phyloP scores from a whole-genome alignment of 2,329 filamentous ascomycete species.

The Colletotrichum aenigma region DNA sequence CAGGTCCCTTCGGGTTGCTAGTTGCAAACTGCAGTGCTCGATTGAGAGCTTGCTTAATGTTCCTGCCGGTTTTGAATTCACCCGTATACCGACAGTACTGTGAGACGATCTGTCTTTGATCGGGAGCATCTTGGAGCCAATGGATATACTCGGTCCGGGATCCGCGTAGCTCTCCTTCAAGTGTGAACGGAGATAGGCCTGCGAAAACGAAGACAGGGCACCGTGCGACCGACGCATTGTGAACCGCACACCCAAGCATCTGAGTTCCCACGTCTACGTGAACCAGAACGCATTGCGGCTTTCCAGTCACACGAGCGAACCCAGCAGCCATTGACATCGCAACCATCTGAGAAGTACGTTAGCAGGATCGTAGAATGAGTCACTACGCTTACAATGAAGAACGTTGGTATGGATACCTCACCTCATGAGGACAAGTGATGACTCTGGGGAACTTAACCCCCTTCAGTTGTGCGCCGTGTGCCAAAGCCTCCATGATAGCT shows the following conservation, averaged over 20 bases:
- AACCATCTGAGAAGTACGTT: slow-evolving; percentile 64
- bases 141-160: slow-evolving; percentile 77
- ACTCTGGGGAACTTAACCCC: slow-evolving; percentile 66
- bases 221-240: slow-evolving; percentile 73
- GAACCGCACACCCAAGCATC: slow-evolving; percentile 72
- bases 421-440: slow-evolving; percentile 77
- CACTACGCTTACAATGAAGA: not conserved
- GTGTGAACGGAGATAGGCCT: slow-evolving; percentile 71
- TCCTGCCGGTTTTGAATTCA: slow-evolving; percentile 79
- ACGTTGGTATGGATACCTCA: slow-evolving; percentile 31
- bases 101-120: slow-evolving; percentile 74
- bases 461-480: slow-evolving; percentile 71
- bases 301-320: slow-evolving; percentile 69
- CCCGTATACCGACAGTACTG: slow-evolving; percentile 81
- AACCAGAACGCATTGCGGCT: slow-evolving; percentile 74
- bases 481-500: slow-evolving; percentile 74
- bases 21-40: slow-evolving; percentile 77
- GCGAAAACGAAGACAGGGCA: slow-evolving; percentile 76
- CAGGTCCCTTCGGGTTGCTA: slow-evolving; percentile 74
- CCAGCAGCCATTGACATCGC: slow-evolving; percentile 79
- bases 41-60: slow-evolving; percentile 84
- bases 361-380: not conserved
- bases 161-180: slow-evolving; percentile 74
- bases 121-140: slow-evolving; percentile 78
- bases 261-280: slow-evolving; percentile 81